Evolutionary conservation across 2,329 filamentous ascomycete species (phyloP).

Genomic region (Aureobasidium sp.): DNA sequence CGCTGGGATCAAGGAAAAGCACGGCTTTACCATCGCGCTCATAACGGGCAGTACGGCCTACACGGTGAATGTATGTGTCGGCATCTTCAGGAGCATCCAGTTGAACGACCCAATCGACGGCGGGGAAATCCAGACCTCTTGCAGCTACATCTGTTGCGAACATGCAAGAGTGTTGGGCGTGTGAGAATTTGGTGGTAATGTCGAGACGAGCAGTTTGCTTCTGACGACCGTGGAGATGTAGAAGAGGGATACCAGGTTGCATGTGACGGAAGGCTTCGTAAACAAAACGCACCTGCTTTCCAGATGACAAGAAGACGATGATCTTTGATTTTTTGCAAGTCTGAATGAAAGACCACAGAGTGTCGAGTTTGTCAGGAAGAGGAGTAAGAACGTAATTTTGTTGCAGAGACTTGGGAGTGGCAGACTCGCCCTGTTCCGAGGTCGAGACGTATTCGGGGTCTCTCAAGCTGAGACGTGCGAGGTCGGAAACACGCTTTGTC

Average conservation of each 20-base stretch:
- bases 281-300: constrained; percentile 92
- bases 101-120: constrained; percentile 98
- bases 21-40: constrained; percentile 81
- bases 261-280: constrained; percentile 90
- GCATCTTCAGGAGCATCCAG: constrained; percentile 94
- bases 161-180: constrained; percentile 73
- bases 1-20: constrained; percentile 82
- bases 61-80: constrained; percentile 95
- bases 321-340: constrained; percentile 89
- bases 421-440: constrained; percentile 69
- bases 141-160: constrained; percentile 96
- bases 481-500: constrained; percentile 85
- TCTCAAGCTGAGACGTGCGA: constrained; percentile 77
- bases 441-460: constrained; percentile 95
- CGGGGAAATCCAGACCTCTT: constrained; percentile 87
- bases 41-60: constrained; percentile 89
- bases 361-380: constrained; percentile 81
- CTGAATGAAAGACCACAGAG: constrained; percentile 85
- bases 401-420: constrained; percentile 75
- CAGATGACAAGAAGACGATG: constrained; percentile 87
- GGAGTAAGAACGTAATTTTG: constrained; percentile 88
- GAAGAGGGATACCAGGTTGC: constrained; percentile 84
- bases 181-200: constrained; percentile 74
- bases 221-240: constrained; percentile 89
- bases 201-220: constrained; percentile 85